phyloP scores from a whole-genome alignment of 805 yeast species.

The Huiozyma sinensis region DNA sequence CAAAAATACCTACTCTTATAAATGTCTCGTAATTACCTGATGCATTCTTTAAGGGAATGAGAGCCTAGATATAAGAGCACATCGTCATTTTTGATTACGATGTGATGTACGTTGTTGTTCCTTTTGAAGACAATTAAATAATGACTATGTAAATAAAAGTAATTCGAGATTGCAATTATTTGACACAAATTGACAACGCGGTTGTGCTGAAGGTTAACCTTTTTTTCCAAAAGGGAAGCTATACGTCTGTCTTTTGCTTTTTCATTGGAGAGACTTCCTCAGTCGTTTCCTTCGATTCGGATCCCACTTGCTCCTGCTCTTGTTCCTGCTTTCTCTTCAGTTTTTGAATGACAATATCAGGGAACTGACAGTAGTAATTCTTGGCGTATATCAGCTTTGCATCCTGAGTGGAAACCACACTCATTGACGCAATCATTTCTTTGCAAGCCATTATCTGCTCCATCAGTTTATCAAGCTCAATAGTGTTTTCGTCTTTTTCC shows the following conservation, averaged over 20 bases:
- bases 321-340: constrained; percentile 35
- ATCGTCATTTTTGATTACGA: too few relatives aligned
- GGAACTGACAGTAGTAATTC: constrained; percentile 52
- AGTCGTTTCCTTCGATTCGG: not conserved
- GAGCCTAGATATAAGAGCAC: too few relatives aligned
- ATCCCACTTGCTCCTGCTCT: constrained; percentile 1
- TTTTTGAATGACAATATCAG: constrained; percentile 41
- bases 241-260: constrained; percentile 6
- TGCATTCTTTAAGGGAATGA: too few relatives aligned
- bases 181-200: not conserved
- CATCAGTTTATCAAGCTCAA: constrained; percentile 35
- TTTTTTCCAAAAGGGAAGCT: not conserved
- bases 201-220: not conserved
- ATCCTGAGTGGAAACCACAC: constrained; percentile 46
- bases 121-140: not conserved
- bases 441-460: constrained; percentile 40
- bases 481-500: constrained; percentile 9
- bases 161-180: not conserved
- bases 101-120: not conserved
- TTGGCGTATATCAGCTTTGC: constrained; percentile 55
- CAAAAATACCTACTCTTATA: constrained; percentile 24
- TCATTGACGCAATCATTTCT: constrained; percentile 31
- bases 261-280: constrained; percentile 4
- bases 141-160: constrained; percentile 5
- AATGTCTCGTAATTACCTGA: constrained; percentile 13